A percentile compares a stretch with the other conserved stretches of the same genome.
These are phyloP conservation scores for Arthrobotrys pseudoclavata DNA, from an alignment of 2,329 filamentous ascomycete genomes.

Conservation along the genomic window DNA sequence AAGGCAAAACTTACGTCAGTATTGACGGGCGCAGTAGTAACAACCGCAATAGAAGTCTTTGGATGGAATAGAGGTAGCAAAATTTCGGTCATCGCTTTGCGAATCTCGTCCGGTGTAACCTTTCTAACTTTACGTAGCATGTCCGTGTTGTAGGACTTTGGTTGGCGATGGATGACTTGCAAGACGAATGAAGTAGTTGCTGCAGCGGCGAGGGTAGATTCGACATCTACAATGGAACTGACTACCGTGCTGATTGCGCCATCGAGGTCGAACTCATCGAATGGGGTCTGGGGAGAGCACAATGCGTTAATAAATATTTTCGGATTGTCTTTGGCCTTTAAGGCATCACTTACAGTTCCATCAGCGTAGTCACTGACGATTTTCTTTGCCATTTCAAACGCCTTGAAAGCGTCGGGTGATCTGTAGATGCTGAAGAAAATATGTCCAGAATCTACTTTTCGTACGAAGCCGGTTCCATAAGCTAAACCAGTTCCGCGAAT, in stretches of 20 bases:
- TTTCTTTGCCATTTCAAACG: slow-evolving; percentile 80
- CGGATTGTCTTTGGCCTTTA: background rate
- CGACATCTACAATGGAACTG: slow-evolving; percentile 85
- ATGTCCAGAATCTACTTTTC: slow-evolving; percentile 82
- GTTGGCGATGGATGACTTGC: slow-evolving; percentile 81
- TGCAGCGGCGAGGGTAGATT: slow-evolving; percentile 84
- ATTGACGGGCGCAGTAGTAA: slow-evolving; percentile 89
- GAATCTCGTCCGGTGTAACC: slow-evolving; percentile 82
- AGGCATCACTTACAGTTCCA: slow-evolving; percentile 68
- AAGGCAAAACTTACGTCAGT: slow-evolving; percentile 76
- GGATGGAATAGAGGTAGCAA: slow-evolving; percentile 85
- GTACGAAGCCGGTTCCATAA: slow-evolving; percentile 85
- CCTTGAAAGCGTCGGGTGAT: slow-evolving; percentile 88
- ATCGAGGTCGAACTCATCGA: slow-evolving; percentile 87
- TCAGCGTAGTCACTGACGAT: slow-evolving; percentile 81
- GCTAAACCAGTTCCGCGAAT: slow-evolving; percentile 93
- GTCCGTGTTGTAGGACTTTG: slow-evolving; percentile 81
- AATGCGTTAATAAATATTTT: background rate
- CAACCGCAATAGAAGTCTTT: slow-evolving; percentile 83
- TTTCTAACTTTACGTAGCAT: slow-evolving; percentile 82
- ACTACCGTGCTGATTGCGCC: slow-evolving; percentile 92
- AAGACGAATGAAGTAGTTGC: slow-evolving; percentile 86
- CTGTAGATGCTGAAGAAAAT: slow-evolving; percentile 89
- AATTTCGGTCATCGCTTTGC: slow-evolving; percentile 78
- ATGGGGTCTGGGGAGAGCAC: slow-evolving; percentile 68